Evolutionary conservation across 1,284 basidiomycete genomes (phyloP), one percentile per base, ranked within the genome.

Genomic region (Irpex rosettiformis): DNA sequence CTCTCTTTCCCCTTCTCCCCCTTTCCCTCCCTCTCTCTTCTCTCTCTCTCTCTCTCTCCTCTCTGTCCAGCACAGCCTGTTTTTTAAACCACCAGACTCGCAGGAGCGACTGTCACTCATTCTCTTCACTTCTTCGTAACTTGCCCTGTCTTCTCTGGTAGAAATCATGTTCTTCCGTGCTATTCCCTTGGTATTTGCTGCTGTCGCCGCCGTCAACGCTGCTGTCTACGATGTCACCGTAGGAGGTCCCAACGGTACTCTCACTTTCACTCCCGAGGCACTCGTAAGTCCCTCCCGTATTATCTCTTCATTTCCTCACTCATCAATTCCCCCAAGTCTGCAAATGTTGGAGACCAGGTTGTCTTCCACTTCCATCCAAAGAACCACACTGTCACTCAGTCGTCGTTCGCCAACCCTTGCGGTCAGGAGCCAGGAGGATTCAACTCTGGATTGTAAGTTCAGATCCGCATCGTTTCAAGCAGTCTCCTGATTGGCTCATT

Each of bases 331-430:
- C 61, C 10, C 61, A n/a, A 83, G 82, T 70, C 66, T 58, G 83
- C 82, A 48, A 60, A 71, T 43, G 66, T 72, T 59, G 84, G 84
- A 56, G 84, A 86, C 69, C 77, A 80, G 68, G 82, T 87, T 56
- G 73, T 79, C 55, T 86, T 85, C 75, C 75, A 78, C 60, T 86
- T 84, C 75, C 69, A 78, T 56, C 71, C 72, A 59, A 75, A 77
- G 69, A 85, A 85, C 72, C 84, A 85, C 69, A 79, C 81, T 2
- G 81, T 78, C 29, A 79, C 80, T 27, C 83, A 84, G 69, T 81
- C 80, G n/a, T 77, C 82, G 30, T 82, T 85, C 65, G 75, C 74
- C 55, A 69, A 72, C 64, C 81, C 85, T 27, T 83, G 84, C 70
- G 73, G 74, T 43, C 70, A 60, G 48, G 74, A 77, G 52, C 72